Conservation (phyloP, 2,329 filamentous ascomycete genomes). For the Penicillium thymicola region DNA sequence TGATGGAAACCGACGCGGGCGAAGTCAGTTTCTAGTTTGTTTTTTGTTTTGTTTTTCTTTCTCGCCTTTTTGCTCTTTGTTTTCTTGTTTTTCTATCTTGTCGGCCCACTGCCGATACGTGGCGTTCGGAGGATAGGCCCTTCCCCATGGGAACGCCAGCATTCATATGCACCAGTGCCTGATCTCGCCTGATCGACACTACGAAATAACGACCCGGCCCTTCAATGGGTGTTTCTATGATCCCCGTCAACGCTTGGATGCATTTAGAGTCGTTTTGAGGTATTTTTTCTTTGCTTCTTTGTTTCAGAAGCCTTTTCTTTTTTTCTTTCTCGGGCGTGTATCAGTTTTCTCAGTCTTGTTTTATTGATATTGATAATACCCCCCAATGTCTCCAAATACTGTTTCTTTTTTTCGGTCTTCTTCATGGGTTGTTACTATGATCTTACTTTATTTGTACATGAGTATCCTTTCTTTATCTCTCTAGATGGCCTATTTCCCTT, state of each 20-base stretch:
- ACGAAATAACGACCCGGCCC: constrained; percentile 22
- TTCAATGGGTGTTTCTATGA: constrained; percentile 19
- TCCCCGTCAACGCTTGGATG: constrained; percentile 19
- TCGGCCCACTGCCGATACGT: constrained; percentile 6
- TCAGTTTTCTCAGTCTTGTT: constrained; percentile 30
- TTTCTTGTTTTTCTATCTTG: background rate
- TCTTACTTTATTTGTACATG: constrained; percentile 4
- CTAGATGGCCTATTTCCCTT: background rate
- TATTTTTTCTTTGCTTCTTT: constrained; percentile 5
- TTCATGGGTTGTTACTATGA: background rate
- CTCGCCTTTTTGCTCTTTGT: background rate
- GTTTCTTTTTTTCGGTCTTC: constrained; percentile 10
- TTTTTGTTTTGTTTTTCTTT: background rate
- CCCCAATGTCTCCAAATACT: constrained; percentile 22
- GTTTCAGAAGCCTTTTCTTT: constrained; percentile 9
- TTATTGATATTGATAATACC: constrained; percentile 38
- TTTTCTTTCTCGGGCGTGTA: constrained; percentile 11
- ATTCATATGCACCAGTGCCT: constrained; percentile 12
- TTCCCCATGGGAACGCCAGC: constrained; percentile 7
- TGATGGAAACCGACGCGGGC: constrained; percentile 43
- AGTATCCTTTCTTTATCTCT: background rate
- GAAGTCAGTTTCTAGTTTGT: constrained; percentile 41
- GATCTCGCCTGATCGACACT: constrained; percentile 8
- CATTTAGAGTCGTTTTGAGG: constrained; percentile 19
- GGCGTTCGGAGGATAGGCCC: constrained; percentile 16